Evolutionary conservation across 768 basidiomycete species (phyloP), one percentile per base, ranked within the genome.

Genomic region (Collybia mongolica): DNA sequence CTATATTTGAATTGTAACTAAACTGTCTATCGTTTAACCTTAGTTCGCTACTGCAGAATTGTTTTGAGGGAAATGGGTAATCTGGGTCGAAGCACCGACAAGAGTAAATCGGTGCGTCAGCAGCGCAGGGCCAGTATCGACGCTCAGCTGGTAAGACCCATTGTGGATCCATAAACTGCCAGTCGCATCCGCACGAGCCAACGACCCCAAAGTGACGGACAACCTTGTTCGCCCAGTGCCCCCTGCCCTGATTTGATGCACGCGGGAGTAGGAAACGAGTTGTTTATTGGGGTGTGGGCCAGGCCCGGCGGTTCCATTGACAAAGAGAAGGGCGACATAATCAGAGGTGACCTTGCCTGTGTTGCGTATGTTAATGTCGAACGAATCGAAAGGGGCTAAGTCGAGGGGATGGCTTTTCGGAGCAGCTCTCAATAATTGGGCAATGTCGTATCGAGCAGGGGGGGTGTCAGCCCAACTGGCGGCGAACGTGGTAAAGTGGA

Each of bases 261-360:
- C 46, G 18, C 80, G 76, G 14, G 70, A 66, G 58, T 81, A 84
- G 2, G 74, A 65, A 5, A 79, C 68, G 42, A 83, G 74, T 52
- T 72, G 63, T 61, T 82, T 81, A 47, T 76, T 77, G 18, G 80
- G 80, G 45, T 69, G 71, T 1, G 81, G 81, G 14, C 72, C 58
- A 2, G 80, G 79, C 2, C 81, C 81, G 22, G 67, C 72, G 3
- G 68, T 68, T 20, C 75, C 72, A 42, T 70, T 75, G 52, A 75
- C 60, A 63, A 82, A 84, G 12, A 81, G 65, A 46, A 82, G 70
- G 11, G 79, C 72, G 20, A 80, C 77, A 56, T 79, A 82, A 62
- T 84, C 81, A 8, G 80, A 83, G 0, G 73, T 62, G 14, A 69
- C 63, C 35, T 64, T 62, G n/a, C 81, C 81, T 0, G 72, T 73